Evolutionary conservation across 768 basidiomycete species (phyloP).

Genomic region (Boletus vermiculosoides): DNA sequence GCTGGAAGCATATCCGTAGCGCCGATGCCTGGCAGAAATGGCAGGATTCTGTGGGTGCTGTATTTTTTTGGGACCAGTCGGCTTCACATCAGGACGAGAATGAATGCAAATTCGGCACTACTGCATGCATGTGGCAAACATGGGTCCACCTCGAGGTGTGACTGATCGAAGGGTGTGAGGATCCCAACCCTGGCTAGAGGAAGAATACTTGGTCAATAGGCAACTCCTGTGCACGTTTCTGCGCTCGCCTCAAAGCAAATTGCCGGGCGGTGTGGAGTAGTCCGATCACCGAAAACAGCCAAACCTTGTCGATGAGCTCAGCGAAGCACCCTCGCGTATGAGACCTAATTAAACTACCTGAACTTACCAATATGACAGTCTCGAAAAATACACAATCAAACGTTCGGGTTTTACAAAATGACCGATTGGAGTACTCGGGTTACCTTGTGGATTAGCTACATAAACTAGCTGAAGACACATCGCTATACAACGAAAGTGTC

Average conservation of each 20-base stretch:
- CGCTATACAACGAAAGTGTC: conserved; percentile 9
- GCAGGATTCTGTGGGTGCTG: conserved; percentile 24
- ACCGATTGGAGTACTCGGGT: conserved; percentile 11
- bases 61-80: conserved; percentile 17
- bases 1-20: conserved; percentile 19
- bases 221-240: conserved; percentile 24
- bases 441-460: conserved; percentile 8
- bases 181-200: conserved; percentile 25
- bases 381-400: conserved; percentile 8
- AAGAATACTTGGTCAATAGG: conserved; percentile 11
- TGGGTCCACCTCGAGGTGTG: conserved; percentile 36
- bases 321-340: conserved; percentile 24
- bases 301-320: conserved; percentile 32
- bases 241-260: conserved; percentile 19
- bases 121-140: conserved; percentile 33
- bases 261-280: conserved; percentile 27
- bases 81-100: conserved; percentile 28
- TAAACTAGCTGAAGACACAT: neutral
- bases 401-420: conserved; percentile 5
- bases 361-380: conserved; percentile 18
- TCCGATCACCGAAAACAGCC: conserved; percentile 23
- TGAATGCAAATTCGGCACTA: conserved; percentile 31
- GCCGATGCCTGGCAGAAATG: conserved; percentile 20
- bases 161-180: conserved; percentile 33
- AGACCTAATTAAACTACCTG: conserved; percentile 22